A percentile compares a stretch with the other conserved stretches of the same genome.
Conservation (phyloP, 2,329 filamentous ascomycete species). For the Grosmannia huntii region DNA sequence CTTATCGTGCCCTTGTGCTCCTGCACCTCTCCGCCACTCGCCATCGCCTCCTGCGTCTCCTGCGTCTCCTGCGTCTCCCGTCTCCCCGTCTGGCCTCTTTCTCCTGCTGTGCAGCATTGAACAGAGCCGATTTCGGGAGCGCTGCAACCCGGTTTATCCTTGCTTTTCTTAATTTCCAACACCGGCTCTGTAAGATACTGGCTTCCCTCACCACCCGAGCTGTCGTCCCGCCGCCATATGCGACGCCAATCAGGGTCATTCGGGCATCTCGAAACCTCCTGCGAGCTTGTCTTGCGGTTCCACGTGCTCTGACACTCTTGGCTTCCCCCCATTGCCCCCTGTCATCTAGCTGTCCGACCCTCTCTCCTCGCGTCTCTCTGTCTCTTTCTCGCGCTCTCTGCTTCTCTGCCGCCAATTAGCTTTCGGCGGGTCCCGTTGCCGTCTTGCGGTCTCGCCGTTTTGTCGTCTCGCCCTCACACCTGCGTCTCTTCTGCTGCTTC, state of each 20-base stretch:
- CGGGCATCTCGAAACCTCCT: constrained; percentile 26
- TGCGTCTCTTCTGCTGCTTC: background rate
- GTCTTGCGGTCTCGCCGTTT: background rate
- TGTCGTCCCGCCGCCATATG: constrained; percentile 21
- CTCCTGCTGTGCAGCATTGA: background rate
- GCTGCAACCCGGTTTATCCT: background rate
- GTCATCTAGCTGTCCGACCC: background rate
- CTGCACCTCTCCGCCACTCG: background rate
- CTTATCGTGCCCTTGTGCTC: background rate
- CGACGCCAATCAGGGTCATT: constrained; percentile 35
- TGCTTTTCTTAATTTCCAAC: background rate
- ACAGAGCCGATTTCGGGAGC: background rate
- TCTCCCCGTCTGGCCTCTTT: background rate
- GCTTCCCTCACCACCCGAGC: background rate
- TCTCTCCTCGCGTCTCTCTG: no score
- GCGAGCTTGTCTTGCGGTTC: constrained; percentile 19
- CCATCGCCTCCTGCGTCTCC: no score
- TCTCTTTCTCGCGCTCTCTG: background rate
- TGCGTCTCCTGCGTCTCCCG: no score
- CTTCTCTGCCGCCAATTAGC: background rate
- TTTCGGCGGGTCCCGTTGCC: background rate
- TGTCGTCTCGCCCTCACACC: background rate
- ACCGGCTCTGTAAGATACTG: background rate
- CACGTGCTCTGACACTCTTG: constrained; percentile 21
- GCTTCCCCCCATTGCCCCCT: background rate